A percentile compares a stretch with the other conserved stretches of the same genome.
Evolutionary conservation across 805 yeast genomes (phyloP).

Genomic region (Wickerhamomyces bisporus): DNA sequence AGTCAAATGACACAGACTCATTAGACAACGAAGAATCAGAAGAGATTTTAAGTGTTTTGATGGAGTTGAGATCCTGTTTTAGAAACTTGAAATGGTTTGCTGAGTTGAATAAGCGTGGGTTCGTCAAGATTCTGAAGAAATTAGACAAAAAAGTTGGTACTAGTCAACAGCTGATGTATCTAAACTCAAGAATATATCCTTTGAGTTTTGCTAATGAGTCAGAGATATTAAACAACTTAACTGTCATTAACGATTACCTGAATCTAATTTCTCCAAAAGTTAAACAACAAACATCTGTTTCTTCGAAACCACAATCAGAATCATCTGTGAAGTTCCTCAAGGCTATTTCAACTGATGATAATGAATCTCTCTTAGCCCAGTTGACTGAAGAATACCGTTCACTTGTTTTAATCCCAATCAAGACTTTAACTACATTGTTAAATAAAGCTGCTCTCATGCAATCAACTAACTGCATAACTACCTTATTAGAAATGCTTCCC

Average conservation of each 20-base stretch:
- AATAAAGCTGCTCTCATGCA: conserved; percentile 59
- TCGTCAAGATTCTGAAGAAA: conserved; percentile 82
- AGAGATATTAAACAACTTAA: conserved; percentile 51
- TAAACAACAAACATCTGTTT: background rate
- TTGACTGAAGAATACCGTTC: conserved; percentile 40
- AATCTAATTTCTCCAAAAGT: conserved; percentile 45
- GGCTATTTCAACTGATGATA: conserved; percentile 38
- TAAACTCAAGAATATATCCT: conserved; percentile 64
- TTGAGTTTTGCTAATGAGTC: conserved; percentile 71
- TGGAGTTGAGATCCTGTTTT: conserved; percentile 70
- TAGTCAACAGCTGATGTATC: conserved; percentile 46
- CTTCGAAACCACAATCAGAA: conserved; percentile 12
- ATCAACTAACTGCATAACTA: conserved; percentile 53
- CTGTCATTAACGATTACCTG: conserved; percentile 45
- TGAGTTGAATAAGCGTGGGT: conserved; percentile 86
- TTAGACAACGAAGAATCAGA: conserved; percentile 47
- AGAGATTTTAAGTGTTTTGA: conserved; percentile 59
- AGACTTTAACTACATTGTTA: conserved; percentile 52
- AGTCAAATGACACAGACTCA: conserved; percentile 33
- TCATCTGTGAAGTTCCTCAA: conserved; percentile 18
- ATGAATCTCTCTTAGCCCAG: conserved; percentile 36
- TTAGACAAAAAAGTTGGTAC: conserved; percentile 80
- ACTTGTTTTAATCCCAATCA: conserved; percentile 46
- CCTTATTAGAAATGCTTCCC: conserved; percentile 45
- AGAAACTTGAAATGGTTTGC: conserved; percentile 92